Evolutionary conservation across 1,284 basidiomycete species (phyloP).

Genomic region (Moesziomyces sp.): DNA sequence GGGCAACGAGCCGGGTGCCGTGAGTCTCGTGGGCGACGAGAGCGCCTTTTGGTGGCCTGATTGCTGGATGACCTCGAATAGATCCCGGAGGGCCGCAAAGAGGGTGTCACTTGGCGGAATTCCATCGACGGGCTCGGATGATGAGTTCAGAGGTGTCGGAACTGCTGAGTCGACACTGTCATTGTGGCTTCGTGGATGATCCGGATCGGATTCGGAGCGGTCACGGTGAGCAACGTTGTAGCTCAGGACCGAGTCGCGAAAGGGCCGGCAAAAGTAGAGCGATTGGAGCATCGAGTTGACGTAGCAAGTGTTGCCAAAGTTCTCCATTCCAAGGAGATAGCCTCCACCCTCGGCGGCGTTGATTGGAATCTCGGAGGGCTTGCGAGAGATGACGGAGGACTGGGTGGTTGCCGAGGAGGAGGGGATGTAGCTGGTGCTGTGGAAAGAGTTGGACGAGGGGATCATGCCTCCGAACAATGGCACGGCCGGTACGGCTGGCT

Average conservation of each 20-base stretch:
- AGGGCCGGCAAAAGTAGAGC: constrained; percentile 86
- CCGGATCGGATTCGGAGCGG: constrained; percentile 18
- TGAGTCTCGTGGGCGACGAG: constrained; percentile 33
- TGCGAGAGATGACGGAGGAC: constrained; percentile 22
- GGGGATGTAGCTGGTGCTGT: constrained; percentile 46
- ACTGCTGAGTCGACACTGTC: constrained; percentile 11
- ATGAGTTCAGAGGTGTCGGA: constrained; percentile 13
- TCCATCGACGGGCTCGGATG: constrained; percentile 23
- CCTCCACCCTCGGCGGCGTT: constrained; percentile 36
- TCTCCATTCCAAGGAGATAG: constrained; percentile 60
- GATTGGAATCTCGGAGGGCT: constrained; percentile 37
- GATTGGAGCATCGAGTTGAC: constrained; percentile 97
- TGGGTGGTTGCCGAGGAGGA: constrained; percentile 34
- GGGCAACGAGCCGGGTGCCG: constrained; percentile 27
- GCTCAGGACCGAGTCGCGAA: constrained; percentile 76
- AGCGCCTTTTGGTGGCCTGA: constrained; percentile 30
- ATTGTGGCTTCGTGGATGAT: constrained; percentile 5
- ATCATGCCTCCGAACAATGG: constrained; percentile 37
- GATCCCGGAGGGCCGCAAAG: constrained; percentile 46
- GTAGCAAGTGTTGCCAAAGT: constrained; percentile 72
- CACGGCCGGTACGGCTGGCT: constrained; percentile 6
- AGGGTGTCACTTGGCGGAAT: constrained; percentile 41
- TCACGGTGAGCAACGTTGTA: constrained; percentile 21
- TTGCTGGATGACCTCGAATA: constrained; percentile 49
- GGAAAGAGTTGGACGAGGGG: constrained; percentile 18